Evolutionary conservation across 2,329 filamentous ascomycete species (phyloP).

Genomic region (Penicillium sp.): DNA sequence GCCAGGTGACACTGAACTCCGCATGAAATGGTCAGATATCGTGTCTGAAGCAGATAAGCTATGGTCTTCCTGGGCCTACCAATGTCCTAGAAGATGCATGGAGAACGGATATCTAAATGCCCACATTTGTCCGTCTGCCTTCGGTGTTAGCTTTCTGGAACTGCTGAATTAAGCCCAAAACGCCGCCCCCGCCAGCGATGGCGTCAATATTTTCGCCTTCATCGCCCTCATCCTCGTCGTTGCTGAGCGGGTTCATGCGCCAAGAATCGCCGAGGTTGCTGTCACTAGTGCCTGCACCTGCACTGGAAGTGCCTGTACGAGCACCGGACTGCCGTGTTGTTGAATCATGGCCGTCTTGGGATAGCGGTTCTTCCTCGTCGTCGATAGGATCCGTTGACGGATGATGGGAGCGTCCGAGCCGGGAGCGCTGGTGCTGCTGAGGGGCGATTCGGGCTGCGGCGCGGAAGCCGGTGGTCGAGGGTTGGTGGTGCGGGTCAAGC

Average conservation of each 20-base stretch:
- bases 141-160: conserved; percentile 52
- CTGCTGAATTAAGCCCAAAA: conserved; percentile 58
- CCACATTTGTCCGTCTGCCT: conserved; percentile 30
- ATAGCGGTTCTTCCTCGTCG: conserved; percentile 26
- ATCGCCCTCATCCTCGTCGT: conserved; percentile 35
- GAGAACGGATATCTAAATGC: conserved; percentile 20
- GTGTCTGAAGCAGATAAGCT: background rate
- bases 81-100: background rate
- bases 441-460: conserved; percentile 17
- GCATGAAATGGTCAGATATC: conserved; percentile 4
- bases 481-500: conserved; percentile 43
- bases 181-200: conserved; percentile 45
- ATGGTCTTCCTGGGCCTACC: background rate
- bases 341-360: conserved; percentile 12
- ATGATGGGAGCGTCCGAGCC: conserved; percentile 23
- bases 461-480: conserved; percentile 34
- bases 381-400: conserved; percentile 24
- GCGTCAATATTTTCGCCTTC: conserved; percentile 43
- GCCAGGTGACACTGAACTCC: background rate
- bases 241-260: conserved; percentile 38
- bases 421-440: conserved; percentile 24
- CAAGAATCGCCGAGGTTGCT: conserved; percentile 52
- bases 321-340: conserved; percentile 15
- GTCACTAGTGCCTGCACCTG: conserved; percentile 38
- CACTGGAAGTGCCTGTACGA: conserved; percentile 28